A percentile compares a stretch with the other conserved stretches of the same genome.
Conservation (phyloP, 805 yeast genomes). For the Wickerhamiella hasegawae region DNA sequence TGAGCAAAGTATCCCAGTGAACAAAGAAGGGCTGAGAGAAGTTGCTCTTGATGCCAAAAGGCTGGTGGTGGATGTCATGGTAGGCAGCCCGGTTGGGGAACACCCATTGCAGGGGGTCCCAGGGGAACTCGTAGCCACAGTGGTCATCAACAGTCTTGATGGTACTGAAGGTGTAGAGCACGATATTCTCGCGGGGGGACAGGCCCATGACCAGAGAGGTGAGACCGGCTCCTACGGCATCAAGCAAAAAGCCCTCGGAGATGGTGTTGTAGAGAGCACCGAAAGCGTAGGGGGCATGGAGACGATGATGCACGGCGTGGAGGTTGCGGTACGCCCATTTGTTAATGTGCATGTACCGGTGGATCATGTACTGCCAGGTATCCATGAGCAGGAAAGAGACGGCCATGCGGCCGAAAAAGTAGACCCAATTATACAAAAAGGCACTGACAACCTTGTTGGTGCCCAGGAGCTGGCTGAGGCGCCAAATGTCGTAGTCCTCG, state of each 20-base stretch:
- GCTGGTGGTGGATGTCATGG: constrained; percentile 96
- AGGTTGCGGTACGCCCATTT: constrained; percentile 57
- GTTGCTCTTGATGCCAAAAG: constrained; percentile 84
- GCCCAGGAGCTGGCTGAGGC: constrained; percentile 25
- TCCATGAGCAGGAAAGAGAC: constrained; percentile 66
- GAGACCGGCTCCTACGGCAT: constrained; percentile 82
- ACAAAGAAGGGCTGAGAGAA: constrained; percentile 93
- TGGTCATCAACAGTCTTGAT: constrained; percentile 96
- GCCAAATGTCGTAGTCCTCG: constrained; percentile 34
- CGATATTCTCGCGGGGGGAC: constrained; percentile 58
- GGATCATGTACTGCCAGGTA: constrained; percentile 90
- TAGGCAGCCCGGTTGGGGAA: constrained; percentile 94
- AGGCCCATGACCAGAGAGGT: constrained; percentile 50
- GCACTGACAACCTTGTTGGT: constrained; percentile 25
- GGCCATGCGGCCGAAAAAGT: constrained; percentile 39
- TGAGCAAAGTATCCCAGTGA: constrained; percentile 68
- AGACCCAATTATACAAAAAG: constrained; percentile 43
- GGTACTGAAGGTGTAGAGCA: constrained; percentile 75
- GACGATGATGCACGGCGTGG: constrained; percentile 88
- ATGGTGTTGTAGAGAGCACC: constrained; percentile 95
- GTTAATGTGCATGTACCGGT: constrained; percentile 76
- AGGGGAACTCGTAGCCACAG: constrained; percentile 92
- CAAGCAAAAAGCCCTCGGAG: constrained; percentile 81
- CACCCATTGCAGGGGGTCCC: constrained; percentile 72
- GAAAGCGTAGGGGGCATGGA: constrained; percentile 91